A percentile compares a stretch with the other conserved stretches of the same genome.
These are phyloP conservation scores for Anisodus acutangulus DNA, from an alignment of 257 asterid species.

Conservation along the genomic window DNA sequence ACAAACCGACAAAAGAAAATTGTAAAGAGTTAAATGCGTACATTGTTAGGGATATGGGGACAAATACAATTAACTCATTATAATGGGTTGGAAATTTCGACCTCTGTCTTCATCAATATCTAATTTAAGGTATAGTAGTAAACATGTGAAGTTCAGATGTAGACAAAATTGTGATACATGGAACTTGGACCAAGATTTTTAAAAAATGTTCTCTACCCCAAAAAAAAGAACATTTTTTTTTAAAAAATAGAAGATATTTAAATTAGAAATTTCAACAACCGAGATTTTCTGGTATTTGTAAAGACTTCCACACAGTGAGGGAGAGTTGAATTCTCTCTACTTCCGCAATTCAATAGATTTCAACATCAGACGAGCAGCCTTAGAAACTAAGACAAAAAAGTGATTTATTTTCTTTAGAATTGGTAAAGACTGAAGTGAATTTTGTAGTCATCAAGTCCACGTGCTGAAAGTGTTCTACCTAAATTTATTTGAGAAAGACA, in stretches of 20 bases:
- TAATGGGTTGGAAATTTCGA: constrained; percentile 24
- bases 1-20: background rate
- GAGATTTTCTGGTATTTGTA: background rate
- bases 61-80: constrained; percentile 16
- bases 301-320: background rate
- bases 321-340: background rate
- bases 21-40: background rate
- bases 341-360: background rate
- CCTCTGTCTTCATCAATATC: background rate
- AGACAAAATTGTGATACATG: background rate
- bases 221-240: background rate
- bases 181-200: background rate
- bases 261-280: background rate
- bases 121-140: background rate
- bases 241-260: background rate
- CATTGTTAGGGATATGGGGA: background rate
- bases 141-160: background rate
- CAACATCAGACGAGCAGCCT: no score
- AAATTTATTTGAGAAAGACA: background rate
- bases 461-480: background rate
- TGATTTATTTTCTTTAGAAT: no score
- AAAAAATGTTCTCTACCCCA: background rate
- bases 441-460: no score
- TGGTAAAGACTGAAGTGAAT: no score
- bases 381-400: no score